phyloP scores from a whole-genome alignment of 495 filamentous ascomycete genomes.

The Talaromyces proteolyticus region DNA sequence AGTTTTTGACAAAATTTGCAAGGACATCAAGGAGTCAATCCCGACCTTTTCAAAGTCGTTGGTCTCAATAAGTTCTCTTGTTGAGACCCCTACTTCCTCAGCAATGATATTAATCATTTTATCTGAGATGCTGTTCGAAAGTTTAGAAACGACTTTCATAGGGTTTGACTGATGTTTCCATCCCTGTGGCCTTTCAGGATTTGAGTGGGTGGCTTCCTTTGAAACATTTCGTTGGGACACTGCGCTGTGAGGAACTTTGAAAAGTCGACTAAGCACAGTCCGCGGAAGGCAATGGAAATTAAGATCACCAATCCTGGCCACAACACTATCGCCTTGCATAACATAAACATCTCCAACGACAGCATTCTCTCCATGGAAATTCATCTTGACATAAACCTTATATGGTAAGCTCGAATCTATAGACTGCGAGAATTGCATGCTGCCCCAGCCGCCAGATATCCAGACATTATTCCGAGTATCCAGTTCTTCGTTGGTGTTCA shows the following conservation, averaged over 20 bases:
- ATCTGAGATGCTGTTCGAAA: not conserved
- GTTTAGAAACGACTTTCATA: not conserved
- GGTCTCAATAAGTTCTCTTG: constrained; percentile 22
- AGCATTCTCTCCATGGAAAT: constrained; percentile 41
- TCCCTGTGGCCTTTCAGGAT: not conserved
- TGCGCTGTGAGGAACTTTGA: constrained; percentile 2
- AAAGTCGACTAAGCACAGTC: constrained; percentile 17
- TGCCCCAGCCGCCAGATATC: constrained; percentile 35
- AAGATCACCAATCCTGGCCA: constrained; percentile 25
- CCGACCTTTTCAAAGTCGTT: constrained; percentile 37
- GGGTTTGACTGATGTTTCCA: not conserved
- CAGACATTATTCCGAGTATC: constrained; percentile 40
- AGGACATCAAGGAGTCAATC: constrained; percentile 45
- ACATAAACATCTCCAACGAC: constrained; percentile 48
- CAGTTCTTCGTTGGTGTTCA: constrained; percentile 42
- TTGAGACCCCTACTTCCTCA: constrained; percentile 16
- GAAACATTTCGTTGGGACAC: not conserved
- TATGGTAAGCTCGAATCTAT: constrained; percentile 15
- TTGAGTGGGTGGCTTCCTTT: not conserved
- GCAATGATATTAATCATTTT: constrained; percentile 17
- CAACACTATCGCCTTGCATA: constrained; percentile 34
- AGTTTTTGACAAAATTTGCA: constrained; percentile 34
- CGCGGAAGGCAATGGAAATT: constrained; percentile 23
- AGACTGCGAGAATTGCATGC: constrained; percentile 50
- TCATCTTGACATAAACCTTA: constrained; percentile 33